A percentile compares a stretch with the other conserved stretches of the same genome.
These are phyloP conservation scores for Dispira simplex DNA, from an alignment of 192 early-diverging fungal genomes.

Conservation along the genomic window DNA sequence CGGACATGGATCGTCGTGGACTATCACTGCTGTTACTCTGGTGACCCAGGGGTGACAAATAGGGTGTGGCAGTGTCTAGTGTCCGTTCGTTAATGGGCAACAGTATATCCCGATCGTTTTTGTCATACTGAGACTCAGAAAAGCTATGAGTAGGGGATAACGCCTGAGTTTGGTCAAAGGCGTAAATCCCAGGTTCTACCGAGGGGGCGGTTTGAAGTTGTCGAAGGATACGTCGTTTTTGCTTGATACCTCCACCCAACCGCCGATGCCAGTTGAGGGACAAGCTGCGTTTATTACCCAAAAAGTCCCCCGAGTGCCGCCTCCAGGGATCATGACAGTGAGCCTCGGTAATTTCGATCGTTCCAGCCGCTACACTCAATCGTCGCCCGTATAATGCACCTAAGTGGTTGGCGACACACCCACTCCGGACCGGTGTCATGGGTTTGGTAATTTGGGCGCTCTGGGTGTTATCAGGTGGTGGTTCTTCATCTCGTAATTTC, in stretches of 20 bases:
- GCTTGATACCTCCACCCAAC: too few relatives aligned
- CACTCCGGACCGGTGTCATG: neutral
- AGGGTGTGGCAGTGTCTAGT: too few relatives aligned
- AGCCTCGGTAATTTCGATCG: constrained; percentile 23
- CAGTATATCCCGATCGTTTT: too few relatives aligned
- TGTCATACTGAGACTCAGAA: too few relatives aligned
- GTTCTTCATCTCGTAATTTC: constrained; percentile 17
- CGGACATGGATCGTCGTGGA: too few relatives aligned
- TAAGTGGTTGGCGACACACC: neutral
- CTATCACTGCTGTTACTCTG: too few relatives aligned
- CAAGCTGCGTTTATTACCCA: neutral
- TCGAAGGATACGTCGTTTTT: too few relatives aligned
- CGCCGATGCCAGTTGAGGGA: neutral
- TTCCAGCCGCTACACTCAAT: constrained; percentile 24
- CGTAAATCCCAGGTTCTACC: neutral
- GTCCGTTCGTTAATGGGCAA: too few relatives aligned
- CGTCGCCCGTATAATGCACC: constrained; percentile 14
- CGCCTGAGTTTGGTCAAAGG: neutral
- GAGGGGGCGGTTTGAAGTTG: too few relatives aligned
- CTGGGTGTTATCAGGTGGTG: too few relatives aligned
- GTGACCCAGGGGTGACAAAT: too few relatives aligned
- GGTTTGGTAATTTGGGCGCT: neutral
- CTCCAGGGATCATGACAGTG: neutral
- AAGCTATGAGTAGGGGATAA: neutral
- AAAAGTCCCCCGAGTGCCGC: constrained; percentile 7